Evolutionary conservation across 192 early-diverging fungal genomes (phyloP), one percentile per base, ranked within the genome.

Genomic region (Backusella mclennaniae): DNA sequence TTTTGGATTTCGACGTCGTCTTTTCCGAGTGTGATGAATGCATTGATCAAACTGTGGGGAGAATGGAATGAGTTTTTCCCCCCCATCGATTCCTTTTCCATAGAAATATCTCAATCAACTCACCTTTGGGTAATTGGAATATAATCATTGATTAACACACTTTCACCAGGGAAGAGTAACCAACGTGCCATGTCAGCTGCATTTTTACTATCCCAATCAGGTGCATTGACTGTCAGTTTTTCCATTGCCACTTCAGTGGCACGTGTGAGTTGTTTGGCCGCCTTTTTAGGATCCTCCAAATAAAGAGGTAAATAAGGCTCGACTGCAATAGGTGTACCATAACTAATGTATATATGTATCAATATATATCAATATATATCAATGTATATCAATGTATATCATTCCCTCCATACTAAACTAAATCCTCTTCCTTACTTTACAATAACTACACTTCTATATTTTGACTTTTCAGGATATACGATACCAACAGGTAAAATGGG

Each of bases 61-160:
- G 17, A 26, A n/a, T 19, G 17, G 42, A 4, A 15, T 44, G 15
- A 17, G 12, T 4, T 2, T 4, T 19, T 7, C 1, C 6, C 3
- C 3, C 15, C 4, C 4, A 26, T 26, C 26, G 26, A 26, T 26
- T 26, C 26, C 26, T 26, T 35, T 35, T 31, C 33, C 23, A 46
- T 52, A 6, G 1, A 14, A 21, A 26, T 35, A 31, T 31, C 44
- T 35, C 23, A 4, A 39, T 12, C 3, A 35, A 52, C 52, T 15
- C 78, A 86, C 85, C 85, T 86, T 73, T 88, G 87, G 3, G 79
- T 88, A 21, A 85, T 77, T 21, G 72, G 77, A n/a, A 88, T 82
- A 67, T 78, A 86, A 44, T 88, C 78, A 31, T 77, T 77, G 36
- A 82, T 73, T 4, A 79, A 41, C 3, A 53, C 73, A 36, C 71